phyloP scores from a whole-genome alignment of 1,284 basidiomycete species.

The Ceratobasidium sp. region DNA sequence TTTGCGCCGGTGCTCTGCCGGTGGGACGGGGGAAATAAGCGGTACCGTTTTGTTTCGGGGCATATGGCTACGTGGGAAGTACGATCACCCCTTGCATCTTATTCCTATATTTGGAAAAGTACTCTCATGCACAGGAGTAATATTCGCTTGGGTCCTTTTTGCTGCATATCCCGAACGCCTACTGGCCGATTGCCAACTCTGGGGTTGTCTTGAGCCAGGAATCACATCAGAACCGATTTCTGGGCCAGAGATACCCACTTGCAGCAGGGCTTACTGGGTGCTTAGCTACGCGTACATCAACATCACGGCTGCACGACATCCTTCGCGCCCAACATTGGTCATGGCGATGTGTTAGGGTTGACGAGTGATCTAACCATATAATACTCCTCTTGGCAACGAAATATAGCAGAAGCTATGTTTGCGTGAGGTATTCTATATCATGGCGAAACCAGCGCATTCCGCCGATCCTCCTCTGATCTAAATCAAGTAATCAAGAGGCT shows the following conservation, averaged over 20 bases:
- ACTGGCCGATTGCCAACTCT: background rate
- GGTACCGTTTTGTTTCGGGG: background rate
- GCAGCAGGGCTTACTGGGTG: background rate
- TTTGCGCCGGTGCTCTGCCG: background rate
- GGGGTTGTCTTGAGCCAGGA: background rate
- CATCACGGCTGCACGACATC: conserved; percentile 9
- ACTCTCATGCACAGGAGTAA: background rate
- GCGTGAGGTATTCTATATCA: conserved; percentile 1
- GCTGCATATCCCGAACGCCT: background rate
- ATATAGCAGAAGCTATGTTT: background rate
- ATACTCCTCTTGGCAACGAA: background rate
- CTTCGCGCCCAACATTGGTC: conserved; percentile 30
- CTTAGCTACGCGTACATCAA: background rate
- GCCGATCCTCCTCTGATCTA: conserved; percentile 12
- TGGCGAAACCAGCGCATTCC: conserved; percentile 4
- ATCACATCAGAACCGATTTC: background rate
- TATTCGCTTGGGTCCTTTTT: background rate
- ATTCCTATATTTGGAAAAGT: background rate
- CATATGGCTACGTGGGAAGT: background rate
- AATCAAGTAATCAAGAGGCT: conserved; percentile 23
- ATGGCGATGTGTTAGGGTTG: conserved; percentile 3
- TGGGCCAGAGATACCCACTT: background rate
- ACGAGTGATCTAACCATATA: conserved; percentile 5
- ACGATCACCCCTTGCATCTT: background rate
- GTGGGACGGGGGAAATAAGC: background rate